Evolutionary conservation across 2,329 filamentous ascomycete genomes (phyloP).

Genomic region (Bipolaris oryzae): DNA sequence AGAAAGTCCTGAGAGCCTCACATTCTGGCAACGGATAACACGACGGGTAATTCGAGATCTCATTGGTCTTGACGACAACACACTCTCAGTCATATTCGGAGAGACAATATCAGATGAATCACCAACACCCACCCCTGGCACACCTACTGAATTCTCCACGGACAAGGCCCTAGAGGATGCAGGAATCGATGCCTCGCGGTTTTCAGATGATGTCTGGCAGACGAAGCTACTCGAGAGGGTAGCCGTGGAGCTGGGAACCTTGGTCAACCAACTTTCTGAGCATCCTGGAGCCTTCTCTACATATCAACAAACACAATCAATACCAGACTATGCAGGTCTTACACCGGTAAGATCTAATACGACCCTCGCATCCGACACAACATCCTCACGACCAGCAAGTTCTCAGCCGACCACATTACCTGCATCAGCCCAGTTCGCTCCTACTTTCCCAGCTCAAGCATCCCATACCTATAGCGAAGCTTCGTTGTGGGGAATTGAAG

Average conservation of each 20-base stretch:
- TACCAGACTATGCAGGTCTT: conserved; percentile 79
- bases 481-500: conserved; percentile 70
- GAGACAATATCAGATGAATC: conserved; percentile 67
- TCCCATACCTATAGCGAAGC: conserved; percentile 55
- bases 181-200: conserved; percentile 35
- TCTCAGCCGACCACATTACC: conserved; percentile 42
- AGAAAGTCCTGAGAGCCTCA: conserved; percentile 61
- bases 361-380: conserved; percentile 28
- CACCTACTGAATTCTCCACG: conserved; percentile 26
- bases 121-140: conserved; percentile 23
- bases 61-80: conserved; percentile 85
- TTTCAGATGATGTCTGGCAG: conserved; percentile 66
- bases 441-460: conserved; percentile 50
- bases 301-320: conserved; percentile 65
- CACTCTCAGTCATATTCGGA: conserved; percentile 86
- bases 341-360: conserved; percentile 57
- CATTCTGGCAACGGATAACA: conserved; percentile 81
- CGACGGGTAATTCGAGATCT: conserved; percentile 85
- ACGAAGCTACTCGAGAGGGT: conserved; percentile 80
- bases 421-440: conserved; percentile 55
- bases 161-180: conserved; percentile 30
- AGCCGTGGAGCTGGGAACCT: conserved; percentile 80
- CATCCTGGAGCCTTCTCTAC: conserved; percentile 89
- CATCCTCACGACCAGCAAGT: conserved; percentile 29
- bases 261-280: conserved; percentile 82